Percentiles rank a stretch among this genome's conserved stretches.
These are phyloP conservation scores for Candida fluviatilis DNA, from an alignment of 805 yeast species.

Conservation along the genomic window DNA sequence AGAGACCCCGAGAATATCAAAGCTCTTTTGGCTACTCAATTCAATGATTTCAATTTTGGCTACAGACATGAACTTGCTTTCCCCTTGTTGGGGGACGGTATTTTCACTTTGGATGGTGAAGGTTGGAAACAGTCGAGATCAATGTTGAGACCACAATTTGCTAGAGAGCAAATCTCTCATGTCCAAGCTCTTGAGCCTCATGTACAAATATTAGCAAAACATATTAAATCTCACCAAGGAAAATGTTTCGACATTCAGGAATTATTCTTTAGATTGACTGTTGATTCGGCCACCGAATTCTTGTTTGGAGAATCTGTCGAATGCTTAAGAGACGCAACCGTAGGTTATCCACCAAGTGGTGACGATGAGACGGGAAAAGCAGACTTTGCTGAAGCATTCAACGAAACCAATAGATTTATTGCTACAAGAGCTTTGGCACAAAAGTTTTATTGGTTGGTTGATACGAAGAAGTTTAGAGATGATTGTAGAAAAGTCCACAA, in stretches of 20 bases:
- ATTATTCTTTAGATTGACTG: conserved; percentile 30
- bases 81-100: conserved; percentile 35
- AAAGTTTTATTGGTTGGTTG: conserved; percentile 23
- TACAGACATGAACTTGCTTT: conserved; percentile 23
- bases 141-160: conserved; percentile 36
- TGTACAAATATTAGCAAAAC: conserved; percentile 21
- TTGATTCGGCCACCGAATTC: conserved; percentile 39
- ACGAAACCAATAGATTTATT: conserved; percentile 28
- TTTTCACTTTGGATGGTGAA: conserved; percentile 34
- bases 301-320: conserved; percentile 35
- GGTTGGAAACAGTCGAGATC: conserved; percentile 36
- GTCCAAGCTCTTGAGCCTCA: conserved; percentile 28
- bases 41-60: conserved; percentile 33
- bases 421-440: conserved; percentile 30
- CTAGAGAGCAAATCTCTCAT: conserved; percentile 35
- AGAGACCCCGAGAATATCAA: conserved; percentile 34
- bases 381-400: conserved; percentile 26
- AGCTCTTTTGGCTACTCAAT: conserved; percentile 32
- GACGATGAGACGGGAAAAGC: conserved; percentile 3
- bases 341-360: not conserved
- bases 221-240: conserved; percentile 17
- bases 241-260: conserved; percentile 28
- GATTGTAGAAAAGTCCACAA: conserved; percentile 12
- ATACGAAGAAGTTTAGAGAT: conserved; percentile 13
- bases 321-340: conserved; percentile 12